Conservation (phyloP, 2,329 filamentous ascomycete genomes). For the Fusarium buxicola region DNA sequence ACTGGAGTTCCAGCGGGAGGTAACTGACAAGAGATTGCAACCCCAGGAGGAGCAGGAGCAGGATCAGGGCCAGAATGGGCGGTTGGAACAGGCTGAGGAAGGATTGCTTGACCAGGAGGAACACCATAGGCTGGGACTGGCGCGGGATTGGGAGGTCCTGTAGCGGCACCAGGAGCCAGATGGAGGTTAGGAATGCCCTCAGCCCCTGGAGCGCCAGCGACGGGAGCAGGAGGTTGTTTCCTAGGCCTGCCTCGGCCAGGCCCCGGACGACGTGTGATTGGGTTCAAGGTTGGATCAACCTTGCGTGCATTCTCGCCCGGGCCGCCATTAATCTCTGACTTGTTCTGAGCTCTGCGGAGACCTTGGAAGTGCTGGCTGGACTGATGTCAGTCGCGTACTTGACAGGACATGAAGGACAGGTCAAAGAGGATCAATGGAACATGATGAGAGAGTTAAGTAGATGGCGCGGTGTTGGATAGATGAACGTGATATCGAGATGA, state of each 20-base stretch:
- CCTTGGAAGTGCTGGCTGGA: slow-evolving; percentile 71
- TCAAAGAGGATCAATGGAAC: not conserved
- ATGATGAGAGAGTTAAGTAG: not conserved
- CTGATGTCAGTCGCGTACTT: slow-evolving; percentile 26
- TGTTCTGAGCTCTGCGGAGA: slow-evolving; percentile 66
- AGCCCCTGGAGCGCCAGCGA: slow-evolving; percentile 13
- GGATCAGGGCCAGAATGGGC: not conserved
- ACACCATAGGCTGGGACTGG: slow-evolving; percentile 11
- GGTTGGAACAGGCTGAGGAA: not conserved
- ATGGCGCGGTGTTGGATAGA: not conserved
- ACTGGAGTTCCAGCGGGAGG: slow-evolving; percentile 7
- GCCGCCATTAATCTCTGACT: slow-evolving; percentile 57
- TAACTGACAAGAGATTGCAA: slow-evolving; percentile 3
- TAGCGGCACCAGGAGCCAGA: slow-evolving; percentile 12
- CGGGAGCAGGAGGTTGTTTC: slow-evolving; percentile 54
- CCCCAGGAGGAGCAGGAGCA: slow-evolving; percentile 3
- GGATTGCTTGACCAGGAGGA: slow-evolving; percentile 5
- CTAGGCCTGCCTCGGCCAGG: slow-evolving; percentile 66
- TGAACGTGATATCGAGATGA: not conserved
- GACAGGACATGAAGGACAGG: not conserved
- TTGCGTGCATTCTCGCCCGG: slow-evolving; percentile 52
- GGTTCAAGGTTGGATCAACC: slow-evolving; percentile 65
- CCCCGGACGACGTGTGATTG: slow-evolving; percentile 70
- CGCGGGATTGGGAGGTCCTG: slow-evolving; percentile 13
- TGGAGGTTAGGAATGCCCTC: slow-evolving; percentile 19